Evolutionary conservation across 768 basidiomycete genomes (phyloP).

Genomic region (Tricholomella constricta): DNA sequence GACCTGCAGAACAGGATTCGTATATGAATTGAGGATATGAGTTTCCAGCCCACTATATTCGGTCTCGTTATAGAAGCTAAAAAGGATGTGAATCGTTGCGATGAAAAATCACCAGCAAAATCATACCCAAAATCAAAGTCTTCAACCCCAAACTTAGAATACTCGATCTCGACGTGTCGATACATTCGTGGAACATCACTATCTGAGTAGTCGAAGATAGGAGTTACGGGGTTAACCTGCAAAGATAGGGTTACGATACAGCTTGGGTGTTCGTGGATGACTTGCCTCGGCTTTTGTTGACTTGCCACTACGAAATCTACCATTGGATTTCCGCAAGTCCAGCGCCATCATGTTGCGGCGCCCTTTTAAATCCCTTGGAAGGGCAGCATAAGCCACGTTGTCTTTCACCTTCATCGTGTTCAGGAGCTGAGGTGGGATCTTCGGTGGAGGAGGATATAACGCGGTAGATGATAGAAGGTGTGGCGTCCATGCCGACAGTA

Average conservation of each 20-base stretch:
- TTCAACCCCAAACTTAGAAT: constrained; percentile 97
- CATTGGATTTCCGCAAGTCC: constrained; percentile 54
- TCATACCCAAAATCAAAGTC: constrained; percentile 96
- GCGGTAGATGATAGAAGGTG: constrained; percentile 40
- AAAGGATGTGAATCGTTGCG: not conserved
- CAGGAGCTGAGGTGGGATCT: constrained; percentile 80
- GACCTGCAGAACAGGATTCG: constrained; percentile 87
- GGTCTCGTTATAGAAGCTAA: constrained; percentile 92
- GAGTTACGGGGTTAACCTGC: constrained; percentile 56
- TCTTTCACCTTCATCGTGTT: constrained; percentile 84
- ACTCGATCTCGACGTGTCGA: constrained; percentile 94
- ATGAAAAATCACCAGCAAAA: not conserved
- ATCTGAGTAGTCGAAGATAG: constrained; percentile 50
- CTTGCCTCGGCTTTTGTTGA: constrained; percentile 47
- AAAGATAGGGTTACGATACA: constrained; percentile 4
- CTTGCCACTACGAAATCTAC: constrained; percentile 87
- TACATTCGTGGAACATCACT: constrained; percentile 79
- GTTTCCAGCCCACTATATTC: constrained; percentile 91
- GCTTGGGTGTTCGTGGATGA: not conserved
- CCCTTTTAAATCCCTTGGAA: constrained; percentile 85
- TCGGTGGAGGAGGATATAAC: constrained; percentile 67
- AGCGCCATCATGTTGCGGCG: constrained; percentile 74
- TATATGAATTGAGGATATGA: constrained; percentile 96
- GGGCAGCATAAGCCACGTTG: constrained; percentile 84
- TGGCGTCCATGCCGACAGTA: constrained; percentile 75